Evolutionary conservation across 2,329 filamentous ascomycete genomes (phyloP).

Genomic region (Stachybotrys echinatus): DNA sequence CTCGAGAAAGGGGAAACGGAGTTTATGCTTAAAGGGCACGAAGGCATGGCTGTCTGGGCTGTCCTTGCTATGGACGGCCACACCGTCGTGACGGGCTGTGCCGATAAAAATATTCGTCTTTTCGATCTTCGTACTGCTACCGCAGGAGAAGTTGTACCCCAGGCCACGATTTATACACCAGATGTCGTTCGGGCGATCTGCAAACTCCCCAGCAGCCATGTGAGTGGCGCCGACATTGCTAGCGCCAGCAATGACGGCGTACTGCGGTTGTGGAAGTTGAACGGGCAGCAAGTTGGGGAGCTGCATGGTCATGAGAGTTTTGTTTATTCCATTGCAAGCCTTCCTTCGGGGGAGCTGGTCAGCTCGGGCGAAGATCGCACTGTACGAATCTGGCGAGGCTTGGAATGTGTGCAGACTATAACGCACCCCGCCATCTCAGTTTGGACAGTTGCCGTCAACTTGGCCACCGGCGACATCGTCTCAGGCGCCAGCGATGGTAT

Average conservation of each 20-base stretch:
- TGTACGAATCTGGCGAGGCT: slow-evolving; percentile 78
- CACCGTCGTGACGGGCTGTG: slow-evolving; percentile 84
- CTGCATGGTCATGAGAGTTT: slow-evolving; percentile 89
- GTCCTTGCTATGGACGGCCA: slow-evolving; percentile 76
- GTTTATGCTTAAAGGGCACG: slow-evolving; percentile 67
- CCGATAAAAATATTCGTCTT: slow-evolving; percentile 83
- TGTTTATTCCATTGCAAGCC: slow-evolving; percentile 75
- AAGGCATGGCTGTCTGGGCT: slow-evolving; percentile 78
- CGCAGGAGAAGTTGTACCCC: slow-evolving; percentile 44
- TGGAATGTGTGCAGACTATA: slow-evolving; percentile 86
- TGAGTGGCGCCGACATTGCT: slow-evolving; percentile 85
- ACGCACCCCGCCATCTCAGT: slow-evolving; percentile 96
- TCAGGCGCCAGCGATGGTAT: slow-evolving; percentile 86
- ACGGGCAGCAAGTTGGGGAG: slow-evolving; percentile 70
- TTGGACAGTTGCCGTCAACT: slow-evolving; percentile 82
- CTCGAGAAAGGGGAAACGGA: slow-evolving; percentile 81
- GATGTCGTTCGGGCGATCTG: slow-evolving; percentile 88
- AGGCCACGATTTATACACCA: slow-evolving; percentile 56
- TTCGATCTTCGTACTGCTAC: slow-evolving; percentile 66
- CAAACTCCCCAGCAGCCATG: slow-evolving; percentile 68
- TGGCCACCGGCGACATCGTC: slow-evolving; percentile 85
- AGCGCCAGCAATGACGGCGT: slow-evolving; percentile 91
- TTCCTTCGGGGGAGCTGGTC: slow-evolving; percentile 81
- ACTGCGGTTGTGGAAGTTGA: slow-evolving; percentile 80
- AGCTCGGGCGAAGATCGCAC: slow-evolving; percentile 95